phyloP scores from a whole-genome alignment of 371 early-diverging fungal genomes.

The Zopfochytrium polystomum region DNA sequence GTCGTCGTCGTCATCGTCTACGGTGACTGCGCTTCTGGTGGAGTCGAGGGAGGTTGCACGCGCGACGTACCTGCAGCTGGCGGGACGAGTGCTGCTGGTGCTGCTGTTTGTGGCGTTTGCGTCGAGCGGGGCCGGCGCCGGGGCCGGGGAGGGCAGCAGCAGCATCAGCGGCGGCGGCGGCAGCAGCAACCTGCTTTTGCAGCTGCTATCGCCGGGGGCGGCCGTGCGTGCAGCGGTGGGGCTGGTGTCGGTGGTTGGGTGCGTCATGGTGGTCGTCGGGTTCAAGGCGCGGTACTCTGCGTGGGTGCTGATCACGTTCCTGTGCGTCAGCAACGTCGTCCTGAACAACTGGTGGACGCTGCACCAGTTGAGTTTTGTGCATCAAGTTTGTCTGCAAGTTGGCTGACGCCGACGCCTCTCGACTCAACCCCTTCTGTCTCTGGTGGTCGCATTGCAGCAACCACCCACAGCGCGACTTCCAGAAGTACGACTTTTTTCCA shows the following conservation, averaged over 20 bases:
- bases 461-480: conserved; percentile 64
- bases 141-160: conserved; percentile 63
- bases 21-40: conserved; percentile 72
- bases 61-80: conserved; percentile 78
- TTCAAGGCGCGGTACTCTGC: conserved; percentile 95
- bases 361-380: conserved; percentile 52
- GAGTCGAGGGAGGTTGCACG: conserved; percentile 76
- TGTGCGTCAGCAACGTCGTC: conserved; percentile 81
- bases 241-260: conserved; percentile 73
- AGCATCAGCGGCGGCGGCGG: too few species aligned
- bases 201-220: too few species aligned
- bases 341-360: conserved; percentile 96
- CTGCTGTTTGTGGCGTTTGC: conserved; percentile 83
- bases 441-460: conserved; percentile 14
- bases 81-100: conserved; percentile 86
- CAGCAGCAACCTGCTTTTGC: too few species aligned
- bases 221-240: too few species aligned
- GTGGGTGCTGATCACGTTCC: conserved; percentile 80
- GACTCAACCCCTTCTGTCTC: neutral
- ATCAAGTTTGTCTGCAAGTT: neutral
- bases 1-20: too few species aligned
- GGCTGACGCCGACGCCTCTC: neutral
- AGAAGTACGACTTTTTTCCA: conserved; percentile 97
- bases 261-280: conserved; percentile 94
- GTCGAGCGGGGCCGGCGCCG: conserved; percentile 74